Evolutionary conservation across 2,329 filamentous ascomycete genomes (phyloP).

Genomic region (Atkinsonella texensis): DNA sequence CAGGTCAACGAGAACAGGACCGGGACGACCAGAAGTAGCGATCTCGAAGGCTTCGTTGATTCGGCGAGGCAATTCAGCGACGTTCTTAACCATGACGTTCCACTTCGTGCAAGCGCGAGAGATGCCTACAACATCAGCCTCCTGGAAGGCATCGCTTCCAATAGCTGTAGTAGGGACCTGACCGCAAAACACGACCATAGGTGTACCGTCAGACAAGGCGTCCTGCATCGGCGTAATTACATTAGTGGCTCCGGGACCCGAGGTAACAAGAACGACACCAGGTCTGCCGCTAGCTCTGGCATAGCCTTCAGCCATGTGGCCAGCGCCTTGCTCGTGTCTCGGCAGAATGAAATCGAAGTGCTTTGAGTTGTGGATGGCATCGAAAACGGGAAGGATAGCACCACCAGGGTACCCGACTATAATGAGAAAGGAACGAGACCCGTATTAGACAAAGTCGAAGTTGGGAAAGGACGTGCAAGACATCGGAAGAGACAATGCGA

Average conservation of each 20-base stretch:
- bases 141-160: slow-evolving; percentile 93
- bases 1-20: slow-evolving; percentile 88
- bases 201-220: slow-evolving; percentile 87
- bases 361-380: slow-evolving; percentile 96
- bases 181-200: slow-evolving; percentile 89
- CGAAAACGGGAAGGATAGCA: slow-evolving; percentile 94
- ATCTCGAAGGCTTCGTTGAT: slow-evolving; percentile 99
- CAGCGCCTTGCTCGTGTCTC: slow-evolving; percentile 92
- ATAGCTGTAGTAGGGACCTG: slow-evolving; percentile 87
- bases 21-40: slow-evolving; percentile 84
- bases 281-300: slow-evolving; percentile 87
- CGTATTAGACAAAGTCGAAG: slow-evolving; percentile 12
- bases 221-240: slow-evolving; percentile 95
- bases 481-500: slow-evolving; percentile 14
- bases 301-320: slow-evolving; percentile 97
- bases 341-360: slow-evolving; percentile 95
- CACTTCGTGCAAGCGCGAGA: slow-evolving; percentile 94
- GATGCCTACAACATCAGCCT: slow-evolving; percentile 89
- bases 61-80: slow-evolving; percentile 80
- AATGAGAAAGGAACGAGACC: slow-evolving; percentile 4
- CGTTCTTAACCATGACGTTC: slow-evolving; percentile 97
- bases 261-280: slow-evolving; percentile 92
- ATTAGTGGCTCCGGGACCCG: slow-evolving; percentile 92
- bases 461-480: no score
- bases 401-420: slow-evolving; percentile 82